phyloP scores from a whole-genome alignment of 2,329 filamentous ascomycete genomes.

The Elsinoe australis region DNA sequence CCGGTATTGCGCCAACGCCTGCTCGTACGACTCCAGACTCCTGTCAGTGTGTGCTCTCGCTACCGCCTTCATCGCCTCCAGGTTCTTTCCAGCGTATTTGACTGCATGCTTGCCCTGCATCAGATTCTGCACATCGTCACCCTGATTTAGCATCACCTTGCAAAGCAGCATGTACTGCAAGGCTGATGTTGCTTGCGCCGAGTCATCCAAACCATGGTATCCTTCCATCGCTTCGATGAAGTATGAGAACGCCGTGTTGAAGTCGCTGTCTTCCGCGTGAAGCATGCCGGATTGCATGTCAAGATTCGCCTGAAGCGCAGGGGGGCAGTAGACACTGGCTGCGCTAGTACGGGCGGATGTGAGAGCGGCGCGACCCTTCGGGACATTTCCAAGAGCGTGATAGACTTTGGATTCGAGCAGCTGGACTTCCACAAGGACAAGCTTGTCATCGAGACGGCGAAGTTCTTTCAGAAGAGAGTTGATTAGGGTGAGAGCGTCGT shows the following conservation, averaged over 20 bases:
- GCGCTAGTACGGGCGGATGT: slow-evolving; percentile 92
- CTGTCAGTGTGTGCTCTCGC: slow-evolving; percentile 92
- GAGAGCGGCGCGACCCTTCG: slow-evolving; percentile 89
- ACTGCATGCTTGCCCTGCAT: slow-evolving; percentile 94
- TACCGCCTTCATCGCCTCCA: slow-evolving; percentile 99
- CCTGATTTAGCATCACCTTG: slow-evolving; percentile 98
- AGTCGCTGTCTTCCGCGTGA: slow-evolving; percentile 96
- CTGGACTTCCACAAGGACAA: slow-evolving; percentile 95
- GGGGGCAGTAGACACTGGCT: slow-evolving; percentile 94
- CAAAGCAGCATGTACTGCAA: slow-evolving; percentile 99
- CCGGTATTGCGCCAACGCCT: slow-evolving; percentile 78
- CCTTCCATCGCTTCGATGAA: slow-evolving; percentile 98
- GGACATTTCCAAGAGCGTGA: slow-evolving; percentile 91
- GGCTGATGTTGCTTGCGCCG: slow-evolving; percentile 83
- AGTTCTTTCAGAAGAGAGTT: slow-evolving; percentile 93
- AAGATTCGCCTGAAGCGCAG: slow-evolving; percentile 85
- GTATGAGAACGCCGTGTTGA: slow-evolving; percentile 97
- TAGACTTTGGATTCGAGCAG: slow-evolving; percentile 95
- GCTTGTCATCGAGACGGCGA: slow-evolving; percentile 96
- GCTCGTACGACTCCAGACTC: slow-evolving; percentile 94
- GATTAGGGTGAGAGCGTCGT: slow-evolving; percentile 93
- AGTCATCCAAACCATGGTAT: slow-evolving; percentile 87
- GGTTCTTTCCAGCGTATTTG: slow-evolving; percentile 88
- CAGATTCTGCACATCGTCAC: slow-evolving; percentile 89
- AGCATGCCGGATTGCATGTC: slow-evolving; percentile 99